Evolutionary conservation across 176 grass and related monocot species (phyloP).

Genomic region (Secale cereale): DNA sequence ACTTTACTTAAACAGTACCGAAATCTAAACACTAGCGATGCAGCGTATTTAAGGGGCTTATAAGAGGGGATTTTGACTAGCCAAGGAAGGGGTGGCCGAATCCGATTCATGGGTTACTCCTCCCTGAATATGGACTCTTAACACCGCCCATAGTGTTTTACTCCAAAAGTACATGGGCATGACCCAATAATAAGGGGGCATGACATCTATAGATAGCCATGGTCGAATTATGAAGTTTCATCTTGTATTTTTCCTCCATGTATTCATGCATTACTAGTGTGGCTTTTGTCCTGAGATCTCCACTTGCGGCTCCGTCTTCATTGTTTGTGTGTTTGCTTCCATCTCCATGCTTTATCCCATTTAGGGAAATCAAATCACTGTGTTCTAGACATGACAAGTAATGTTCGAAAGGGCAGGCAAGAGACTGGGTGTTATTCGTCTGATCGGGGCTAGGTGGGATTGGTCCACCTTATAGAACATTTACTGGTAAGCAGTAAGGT

Average conservation of each 20-base stretch:
- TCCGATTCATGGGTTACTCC: no score
- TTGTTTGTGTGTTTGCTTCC: background rate
- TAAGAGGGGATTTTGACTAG: no score
- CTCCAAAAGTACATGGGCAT: no score
- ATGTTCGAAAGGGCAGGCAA: background rate
- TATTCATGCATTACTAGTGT: background rate
- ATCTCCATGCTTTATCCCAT: background rate
- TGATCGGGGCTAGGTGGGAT: background rate
- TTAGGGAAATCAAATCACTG: background rate
- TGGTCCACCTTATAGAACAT: background rate
- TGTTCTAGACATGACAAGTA: background rate
- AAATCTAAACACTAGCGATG: no score
- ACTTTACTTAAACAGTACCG: no score
- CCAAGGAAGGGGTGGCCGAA: no score
- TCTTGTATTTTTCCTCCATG: background rate
- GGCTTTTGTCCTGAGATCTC: background rate
- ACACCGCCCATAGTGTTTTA: no score
- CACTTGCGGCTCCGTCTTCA: background rate
- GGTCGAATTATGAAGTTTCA: background rate
- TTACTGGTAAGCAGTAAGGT: background rate
- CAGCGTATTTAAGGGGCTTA: no score
- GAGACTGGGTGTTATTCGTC: background rate
- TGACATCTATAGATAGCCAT: background rate
- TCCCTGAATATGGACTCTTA: no score
- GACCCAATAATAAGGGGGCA: background rate